A percentile compares a stretch with the other conserved stretches of the same genome.
phyloP scores from a whole-genome alignment of 192 early-diverging fungal species.

The Podila epicladia region DNA sequence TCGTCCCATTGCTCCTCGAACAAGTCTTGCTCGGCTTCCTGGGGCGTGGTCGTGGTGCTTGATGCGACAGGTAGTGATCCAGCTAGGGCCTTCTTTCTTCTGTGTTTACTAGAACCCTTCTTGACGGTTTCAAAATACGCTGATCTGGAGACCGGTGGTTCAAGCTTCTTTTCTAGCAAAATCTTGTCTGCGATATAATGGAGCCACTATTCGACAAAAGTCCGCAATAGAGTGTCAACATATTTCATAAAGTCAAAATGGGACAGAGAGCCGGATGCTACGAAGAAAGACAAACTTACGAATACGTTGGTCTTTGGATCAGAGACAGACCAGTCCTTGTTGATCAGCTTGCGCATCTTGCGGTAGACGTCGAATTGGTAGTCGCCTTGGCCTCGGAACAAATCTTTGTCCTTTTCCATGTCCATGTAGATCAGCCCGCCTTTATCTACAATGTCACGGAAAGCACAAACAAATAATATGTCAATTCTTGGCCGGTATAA shows the following conservation, averaged over 20 bases:
- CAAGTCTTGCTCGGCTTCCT: background rate
- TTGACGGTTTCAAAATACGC: background rate
- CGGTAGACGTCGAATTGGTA: constrained; percentile 81
- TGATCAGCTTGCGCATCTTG: constrained; percentile 64
- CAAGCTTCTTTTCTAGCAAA: constrained; percentile 38
- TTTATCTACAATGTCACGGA: constrained; percentile 2
- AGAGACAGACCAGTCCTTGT: constrained; percentile 55
- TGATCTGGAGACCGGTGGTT: constrained; percentile 13
- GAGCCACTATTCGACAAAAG: constrained; percentile 50
- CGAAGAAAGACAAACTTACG: constrained; percentile 39
- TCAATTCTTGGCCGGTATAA: background rate
- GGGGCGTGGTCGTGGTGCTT: background rate
- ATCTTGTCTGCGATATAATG: constrained; percentile 61
- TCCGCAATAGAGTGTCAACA: no score
- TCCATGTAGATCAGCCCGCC: constrained; percentile 45
- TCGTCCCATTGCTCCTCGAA: background rate
- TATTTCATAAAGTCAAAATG: background rate
- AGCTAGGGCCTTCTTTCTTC: background rate
- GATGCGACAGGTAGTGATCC: background rate
- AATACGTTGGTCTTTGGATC: constrained; percentile 59
- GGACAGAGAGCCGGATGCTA: background rate
- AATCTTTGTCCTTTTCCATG: constrained; percentile 37
- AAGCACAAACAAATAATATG: background rate
- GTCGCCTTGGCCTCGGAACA: constrained; percentile 59
- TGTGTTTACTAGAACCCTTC: background rate